A percentile compares a stretch with the other conserved stretches of the same genome.
Conservation (phyloP, 139 green algal species). For the Chlorella vulgaris region DNA sequence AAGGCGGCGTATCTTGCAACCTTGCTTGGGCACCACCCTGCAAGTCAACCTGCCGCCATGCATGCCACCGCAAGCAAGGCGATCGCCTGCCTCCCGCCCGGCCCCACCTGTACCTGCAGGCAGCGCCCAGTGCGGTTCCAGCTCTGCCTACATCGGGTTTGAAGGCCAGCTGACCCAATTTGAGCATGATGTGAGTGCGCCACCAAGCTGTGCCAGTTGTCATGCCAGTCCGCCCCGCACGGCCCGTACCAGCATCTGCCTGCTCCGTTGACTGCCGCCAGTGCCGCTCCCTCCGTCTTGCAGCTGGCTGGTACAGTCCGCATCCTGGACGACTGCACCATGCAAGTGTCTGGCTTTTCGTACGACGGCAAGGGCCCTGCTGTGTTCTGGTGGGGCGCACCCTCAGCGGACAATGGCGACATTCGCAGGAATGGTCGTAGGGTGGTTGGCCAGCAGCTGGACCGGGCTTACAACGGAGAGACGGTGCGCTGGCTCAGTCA, state of each 20-base stretch:
- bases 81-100: too few species aligned
- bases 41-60: too few species aligned
- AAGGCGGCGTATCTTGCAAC: too few species aligned
- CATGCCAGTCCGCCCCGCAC: too few species aligned
- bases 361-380: slow-evolving; percentile 8
- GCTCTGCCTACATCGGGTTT: background rate
- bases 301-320: background rate
- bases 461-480: background rate
- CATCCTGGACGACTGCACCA: slow-evolving; percentile 1
- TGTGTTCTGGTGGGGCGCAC: slow-evolving; percentile 10
- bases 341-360: background rate
- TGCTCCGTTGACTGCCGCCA: background rate
- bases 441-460: background rate
- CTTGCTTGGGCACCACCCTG: too few species aligned
- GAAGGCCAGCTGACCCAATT: background rate
- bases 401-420: slow-evolving; percentile 2
- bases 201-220: too few species aligned
- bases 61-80: too few species aligned
- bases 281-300: background rate
- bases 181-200: background rate
- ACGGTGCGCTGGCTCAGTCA: background rate
- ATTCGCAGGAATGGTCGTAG: background rate
- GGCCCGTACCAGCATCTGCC: too few species aligned
- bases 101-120: background rate
- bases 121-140: background rate